phyloP scores from a whole-genome alignment of 2,329 filamentous ascomycete genomes.

The Trichoderma hamatum region DNA sequence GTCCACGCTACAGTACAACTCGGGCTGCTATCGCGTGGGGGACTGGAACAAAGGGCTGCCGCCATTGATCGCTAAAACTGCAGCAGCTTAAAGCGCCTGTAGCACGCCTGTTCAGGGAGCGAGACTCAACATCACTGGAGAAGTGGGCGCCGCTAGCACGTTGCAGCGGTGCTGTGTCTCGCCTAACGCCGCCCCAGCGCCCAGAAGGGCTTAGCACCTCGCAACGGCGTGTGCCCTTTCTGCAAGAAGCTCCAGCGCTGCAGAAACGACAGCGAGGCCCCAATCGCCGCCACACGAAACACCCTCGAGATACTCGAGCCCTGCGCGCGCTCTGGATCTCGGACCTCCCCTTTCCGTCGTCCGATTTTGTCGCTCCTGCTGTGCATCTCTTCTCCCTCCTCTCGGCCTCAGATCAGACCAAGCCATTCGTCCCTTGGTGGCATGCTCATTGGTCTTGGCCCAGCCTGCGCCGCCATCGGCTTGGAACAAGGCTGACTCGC shows the following conservation, averaged over 20 bases:
- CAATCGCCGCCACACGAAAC: slow-evolving; percentile 22
- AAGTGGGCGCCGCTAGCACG: neutral
- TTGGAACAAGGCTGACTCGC: slow-evolving; percentile 38
- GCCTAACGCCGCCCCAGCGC: slow-evolving; percentile 24
- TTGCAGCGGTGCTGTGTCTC: slow-evolving; percentile 7
- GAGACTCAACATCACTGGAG: neutral
- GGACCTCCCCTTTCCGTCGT: neutral
- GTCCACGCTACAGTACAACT: neutral
- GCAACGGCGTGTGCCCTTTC: slow-evolving; percentile 18
- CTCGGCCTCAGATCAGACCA: neutral
- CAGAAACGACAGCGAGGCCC: slow-evolving; percentile 12
- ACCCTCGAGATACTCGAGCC: slow-evolving; percentile 16
- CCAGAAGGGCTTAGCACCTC: slow-evolving; percentile 12
- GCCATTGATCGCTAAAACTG: neutral
- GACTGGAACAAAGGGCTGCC: neutral
- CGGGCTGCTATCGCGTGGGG: neutral
- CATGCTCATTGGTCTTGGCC: slow-evolving; percentile 30
- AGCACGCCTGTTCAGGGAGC: neutral
- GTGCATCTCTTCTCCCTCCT: neutral
- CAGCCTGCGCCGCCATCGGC: slow-evolving; percentile 33
- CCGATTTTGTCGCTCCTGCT: neutral
- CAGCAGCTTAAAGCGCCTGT: neutral
- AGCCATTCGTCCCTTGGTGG: slow-evolving; percentile 23
- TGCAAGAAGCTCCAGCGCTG: slow-evolving; percentile 11
- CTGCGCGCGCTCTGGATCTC: neutral